phyloP scores from a whole-genome alignment of 176 grass and related monocot species.

The Coix lacrymajobi region DNA sequence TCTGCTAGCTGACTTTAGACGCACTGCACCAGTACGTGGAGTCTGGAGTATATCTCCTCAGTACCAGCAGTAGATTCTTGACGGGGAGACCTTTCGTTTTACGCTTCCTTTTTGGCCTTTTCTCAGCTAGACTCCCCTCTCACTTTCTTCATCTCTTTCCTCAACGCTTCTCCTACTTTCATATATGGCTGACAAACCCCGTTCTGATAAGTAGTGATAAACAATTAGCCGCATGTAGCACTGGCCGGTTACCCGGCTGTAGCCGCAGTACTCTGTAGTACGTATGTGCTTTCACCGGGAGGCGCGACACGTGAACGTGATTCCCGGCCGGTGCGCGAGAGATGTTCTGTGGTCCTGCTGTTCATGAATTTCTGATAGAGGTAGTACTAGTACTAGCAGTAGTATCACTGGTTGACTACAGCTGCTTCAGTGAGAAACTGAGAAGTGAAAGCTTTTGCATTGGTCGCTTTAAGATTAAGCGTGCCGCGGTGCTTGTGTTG shows the following conservation, averaged over 20 bases:
- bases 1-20: not conserved
- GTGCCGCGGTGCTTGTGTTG: not conserved
- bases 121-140: not conserved
- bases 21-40: not conserved
- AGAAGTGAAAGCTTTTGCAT: not conserved
- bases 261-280: too few species aligned
- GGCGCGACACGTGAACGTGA: conserved; percentile 9
- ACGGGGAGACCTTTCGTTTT: not conserved
- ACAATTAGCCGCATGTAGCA: not conserved
- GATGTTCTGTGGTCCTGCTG: not conserved
- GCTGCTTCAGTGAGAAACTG: not conserved
- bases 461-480: not conserved
- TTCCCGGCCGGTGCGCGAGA: conserved; percentile 18
- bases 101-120: conserved; percentile 23
- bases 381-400: not conserved
- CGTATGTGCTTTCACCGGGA: conserved; percentile 7
- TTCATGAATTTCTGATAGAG: too few species aligned
- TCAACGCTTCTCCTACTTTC: not conserved
- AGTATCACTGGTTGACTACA: not conserved
- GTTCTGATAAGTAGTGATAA: too few species aligned
- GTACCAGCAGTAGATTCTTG: not conserved
- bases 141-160: conserved; percentile 16
- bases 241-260: not conserved
- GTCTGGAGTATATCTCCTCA: not conserved
- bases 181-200: not conserved